phyloP scores from a whole-genome alignment of 768 basidiomycete genomes.

The Naganishia kalamii region DNA sequence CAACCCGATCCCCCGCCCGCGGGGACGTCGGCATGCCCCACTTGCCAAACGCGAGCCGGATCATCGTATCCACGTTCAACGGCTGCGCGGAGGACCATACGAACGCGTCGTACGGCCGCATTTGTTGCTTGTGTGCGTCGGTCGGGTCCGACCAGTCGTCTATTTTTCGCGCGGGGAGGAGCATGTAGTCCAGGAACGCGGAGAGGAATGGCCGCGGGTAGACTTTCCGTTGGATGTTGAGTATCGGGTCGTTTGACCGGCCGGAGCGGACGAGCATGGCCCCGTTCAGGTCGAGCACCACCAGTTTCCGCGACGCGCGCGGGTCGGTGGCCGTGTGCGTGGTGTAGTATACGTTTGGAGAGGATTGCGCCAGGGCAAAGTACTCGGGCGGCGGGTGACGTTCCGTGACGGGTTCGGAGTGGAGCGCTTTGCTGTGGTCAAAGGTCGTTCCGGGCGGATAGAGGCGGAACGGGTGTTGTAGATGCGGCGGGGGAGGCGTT shows the following conservation, averaged over 20 bases:
- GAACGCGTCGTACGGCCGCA: slow-evolving; percentile 41
- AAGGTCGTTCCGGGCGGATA: slow-evolving; percentile 8
- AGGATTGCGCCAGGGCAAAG: background rate
- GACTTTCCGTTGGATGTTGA: background rate
- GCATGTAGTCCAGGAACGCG: slow-evolving; percentile 39
- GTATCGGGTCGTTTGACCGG: background rate
- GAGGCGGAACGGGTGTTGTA: slow-evolving; percentile 21
- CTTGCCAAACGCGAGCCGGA: slow-evolving; percentile 34
- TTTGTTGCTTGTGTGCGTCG: slow-evolving; percentile 13
- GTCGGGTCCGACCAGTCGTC: background rate
- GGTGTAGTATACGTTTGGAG: slow-evolving; percentile 16
- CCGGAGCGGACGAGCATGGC: slow-evolving; percentile 33
- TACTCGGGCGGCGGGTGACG: slow-evolving; percentile 12
- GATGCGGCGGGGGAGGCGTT: background rate
- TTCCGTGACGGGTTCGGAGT: background rate
- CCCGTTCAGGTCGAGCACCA: slow-evolving; percentile 45
- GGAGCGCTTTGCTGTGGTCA: background rate
- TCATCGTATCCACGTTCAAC: slow-evolving; percentile 40
- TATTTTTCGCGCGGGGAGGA: slow-evolving; percentile 17
- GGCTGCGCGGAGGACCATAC: slow-evolving; percentile 45
- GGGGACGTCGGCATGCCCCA: background rate
- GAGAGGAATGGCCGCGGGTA: slow-evolving; percentile 39
- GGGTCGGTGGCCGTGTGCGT: background rate
- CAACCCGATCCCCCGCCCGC: background rate
- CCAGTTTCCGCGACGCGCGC: slow-evolving; percentile 30